Conservation (phyloP, 1,284 basidiomycete genomes). For the Ustilago curta region DNA sequence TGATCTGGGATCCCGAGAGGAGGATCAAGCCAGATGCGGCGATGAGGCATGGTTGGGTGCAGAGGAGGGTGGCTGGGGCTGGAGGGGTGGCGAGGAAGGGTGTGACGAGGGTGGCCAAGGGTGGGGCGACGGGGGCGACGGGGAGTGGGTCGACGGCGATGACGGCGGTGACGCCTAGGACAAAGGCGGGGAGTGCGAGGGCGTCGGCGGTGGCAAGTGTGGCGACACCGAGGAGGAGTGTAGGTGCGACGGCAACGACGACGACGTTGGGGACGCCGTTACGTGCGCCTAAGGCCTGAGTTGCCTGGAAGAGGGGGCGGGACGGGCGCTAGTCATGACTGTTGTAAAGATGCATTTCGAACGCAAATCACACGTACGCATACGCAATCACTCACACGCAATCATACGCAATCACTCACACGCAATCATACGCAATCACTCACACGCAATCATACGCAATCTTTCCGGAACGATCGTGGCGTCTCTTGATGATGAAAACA, state of each 20-base stretch:
- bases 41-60: conserved; percentile 69
- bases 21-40: conserved; percentile 94
- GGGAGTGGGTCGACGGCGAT: not conserved
- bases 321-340: not conserved
- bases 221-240: conserved; percentile 34
- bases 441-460: no score
- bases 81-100: not conserved
- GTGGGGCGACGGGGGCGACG: not conserved
- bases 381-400: no score
- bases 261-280: conserved; percentile 15
- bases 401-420: no score
- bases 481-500: no score
- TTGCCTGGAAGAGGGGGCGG: not conserved
- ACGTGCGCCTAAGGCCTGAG: conserved; percentile 22
- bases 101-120: conserved; percentile 13
- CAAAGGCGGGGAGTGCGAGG: conserved; percentile 11
- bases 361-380: not conserved
- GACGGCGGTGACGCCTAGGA: conserved; percentile 11
- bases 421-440: no score
- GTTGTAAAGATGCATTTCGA: no score
- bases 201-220: conserved; percentile 5
- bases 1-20: conserved; percentile 97
- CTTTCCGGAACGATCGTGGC: no score
- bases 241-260: conserved; percentile 2
- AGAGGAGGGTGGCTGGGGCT: conserved; percentile 21